phyloP scores from a whole-genome alignment of 257 asterid genomes.

The Nyctanthes arbortristis region DNA sequence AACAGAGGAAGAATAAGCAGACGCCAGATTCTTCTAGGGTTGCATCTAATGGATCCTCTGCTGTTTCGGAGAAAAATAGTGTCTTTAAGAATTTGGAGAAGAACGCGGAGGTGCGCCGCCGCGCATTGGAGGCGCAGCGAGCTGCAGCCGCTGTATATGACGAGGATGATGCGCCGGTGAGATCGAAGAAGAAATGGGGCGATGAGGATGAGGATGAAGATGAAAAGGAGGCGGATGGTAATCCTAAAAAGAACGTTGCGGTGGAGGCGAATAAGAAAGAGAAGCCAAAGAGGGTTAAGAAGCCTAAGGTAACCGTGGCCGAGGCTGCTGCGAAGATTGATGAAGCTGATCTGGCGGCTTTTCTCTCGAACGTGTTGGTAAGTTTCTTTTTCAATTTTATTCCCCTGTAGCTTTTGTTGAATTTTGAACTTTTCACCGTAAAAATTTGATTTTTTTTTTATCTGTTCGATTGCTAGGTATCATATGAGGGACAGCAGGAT shows the following conservation, averaged over 20 bases:
- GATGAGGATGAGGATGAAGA: constrained; percentile 35
- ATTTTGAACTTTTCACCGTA: background rate
- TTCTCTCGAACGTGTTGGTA: constrained; percentile 62
- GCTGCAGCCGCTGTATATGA: constrained; percentile 38
- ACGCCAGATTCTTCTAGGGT: constrained; percentile 33
- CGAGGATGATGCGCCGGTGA: constrained; percentile 38
- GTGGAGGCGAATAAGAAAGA: constrained; percentile 57
- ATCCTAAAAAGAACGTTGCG: constrained; percentile 39
- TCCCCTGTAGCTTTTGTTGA: background rate
- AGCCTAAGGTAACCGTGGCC: constrained; percentile 65
- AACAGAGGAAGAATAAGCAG: constrained; percentile 46
- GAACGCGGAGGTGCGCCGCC: constrained; percentile 74
- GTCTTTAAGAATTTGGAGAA: constrained; percentile 68
- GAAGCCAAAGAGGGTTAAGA: constrained; percentile 68
- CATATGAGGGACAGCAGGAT: constrained; percentile 74
- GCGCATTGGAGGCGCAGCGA: constrained; percentile 64
- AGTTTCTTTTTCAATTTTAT: background rate
- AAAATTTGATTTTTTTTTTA: too few species aligned
- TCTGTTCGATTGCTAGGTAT: constrained; percentile 44
- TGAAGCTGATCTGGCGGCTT: constrained; percentile 57
- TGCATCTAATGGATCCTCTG: constrained; percentile 52
- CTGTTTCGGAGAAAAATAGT: constrained; percentile 24
- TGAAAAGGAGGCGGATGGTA: constrained; percentile 36
- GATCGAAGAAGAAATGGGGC: constrained; percentile 35
- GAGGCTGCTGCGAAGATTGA: constrained; percentile 86